phyloP scores from a whole-genome alignment of 1,284 basidiomycete genomes.

The Sanghuangporus sanghuang region DNA sequence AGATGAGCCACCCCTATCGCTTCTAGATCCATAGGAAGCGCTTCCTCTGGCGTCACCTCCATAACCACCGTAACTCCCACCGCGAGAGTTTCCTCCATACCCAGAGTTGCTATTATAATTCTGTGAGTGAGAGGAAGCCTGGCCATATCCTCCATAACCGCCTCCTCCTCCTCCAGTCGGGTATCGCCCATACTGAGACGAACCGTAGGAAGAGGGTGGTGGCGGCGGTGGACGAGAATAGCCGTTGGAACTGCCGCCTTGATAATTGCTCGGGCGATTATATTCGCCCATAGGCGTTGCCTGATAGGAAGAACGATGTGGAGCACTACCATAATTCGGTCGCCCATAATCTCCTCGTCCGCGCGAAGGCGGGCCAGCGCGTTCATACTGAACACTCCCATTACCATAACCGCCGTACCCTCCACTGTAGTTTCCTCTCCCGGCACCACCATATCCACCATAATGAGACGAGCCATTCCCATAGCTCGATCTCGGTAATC shows the following conservation, averaged over 20 bases:
- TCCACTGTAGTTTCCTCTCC: slow-evolving; percentile 17
- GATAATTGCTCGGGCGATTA: slow-evolving; percentile 3
- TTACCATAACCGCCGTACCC: slow-evolving; percentile 19
- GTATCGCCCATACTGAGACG: background rate
- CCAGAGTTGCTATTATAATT: slow-evolving; percentile 5
- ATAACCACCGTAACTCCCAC: slow-evolving; percentile 27
- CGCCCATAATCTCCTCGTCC: slow-evolving; percentile 9
- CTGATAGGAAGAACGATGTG: slow-evolving; percentile 7
- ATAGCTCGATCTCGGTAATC: slow-evolving; percentile 6
- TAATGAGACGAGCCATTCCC: slow-evolving; percentile 21
- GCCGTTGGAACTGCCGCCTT: slow-evolving; percentile 1
- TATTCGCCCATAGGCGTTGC: slow-evolving; percentile 4
- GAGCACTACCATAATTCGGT: slow-evolving; percentile 8
- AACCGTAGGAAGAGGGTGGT: background rate
- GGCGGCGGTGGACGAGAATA: slow-evolving; percentile 3
- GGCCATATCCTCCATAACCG: slow-evolving; percentile 19
- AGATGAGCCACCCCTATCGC: slow-evolving; percentile 16
- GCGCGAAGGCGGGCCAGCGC: background rate
- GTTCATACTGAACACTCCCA: slow-evolving; percentile 10
- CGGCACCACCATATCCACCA: slow-evolving; percentile 21
- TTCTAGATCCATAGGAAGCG: slow-evolving; percentile 17
- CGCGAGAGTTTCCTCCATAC: slow-evolving; percentile 18
- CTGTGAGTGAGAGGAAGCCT: slow-evolving; percentile 2
- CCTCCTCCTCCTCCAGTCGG: slow-evolving; percentile 20
- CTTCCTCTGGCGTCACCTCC: slow-evolving; percentile 31